Percentiles rank a stretch among this genome's conserved stretches.
These are phyloP conservation scores for Pythium sp. DNA, from an alignment of 352 stramenopile genomes.

Conservation along the genomic window DNA sequence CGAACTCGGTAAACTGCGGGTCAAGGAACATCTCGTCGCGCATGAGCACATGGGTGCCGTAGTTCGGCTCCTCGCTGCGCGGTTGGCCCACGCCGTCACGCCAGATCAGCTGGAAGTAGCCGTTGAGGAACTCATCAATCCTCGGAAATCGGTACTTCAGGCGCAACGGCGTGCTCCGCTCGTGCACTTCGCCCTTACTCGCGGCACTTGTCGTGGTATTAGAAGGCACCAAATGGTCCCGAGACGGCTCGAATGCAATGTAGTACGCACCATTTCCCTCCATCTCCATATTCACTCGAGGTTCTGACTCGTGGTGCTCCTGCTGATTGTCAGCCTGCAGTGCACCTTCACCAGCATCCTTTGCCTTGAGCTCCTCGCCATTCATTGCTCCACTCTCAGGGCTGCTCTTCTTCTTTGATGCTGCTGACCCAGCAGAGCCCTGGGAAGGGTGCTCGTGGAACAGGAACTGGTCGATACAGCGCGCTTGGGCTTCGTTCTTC, in stretches of 20 bases:
- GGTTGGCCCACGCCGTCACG: slow-evolving; percentile 33
- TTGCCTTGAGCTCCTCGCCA: not conserved
- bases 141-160: slow-evolving; percentile 48
- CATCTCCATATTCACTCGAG: not conserved
- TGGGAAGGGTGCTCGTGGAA: slow-evolving; percentile 16
- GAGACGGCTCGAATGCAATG: slow-evolving; percentile 39
- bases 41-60: slow-evolving; percentile 39
- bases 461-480: slow-evolving; percentile 16
- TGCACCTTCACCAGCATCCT: not conserved
- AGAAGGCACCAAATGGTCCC: slow-evolving; percentile 30
- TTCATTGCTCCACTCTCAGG: not conserved
- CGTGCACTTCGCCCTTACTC: slow-evolving; percentile 40
- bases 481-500: slow-evolving; percentile 28
- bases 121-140: slow-evolving; percentile 38
- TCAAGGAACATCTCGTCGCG: slow-evolving; percentile 44
- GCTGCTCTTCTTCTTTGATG: not conserved
- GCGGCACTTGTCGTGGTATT: slow-evolving; percentile 8
- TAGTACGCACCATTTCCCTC: slow-evolving; percentile 25
- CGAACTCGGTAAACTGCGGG: slow-evolving; percentile 15
- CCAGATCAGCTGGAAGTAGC: slow-evolving; percentile 75
- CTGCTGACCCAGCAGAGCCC: not conserved
- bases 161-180: slow-evolving; percentile 31
- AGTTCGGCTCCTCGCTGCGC: slow-evolving; percentile 52
- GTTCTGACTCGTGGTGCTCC: slow-evolving; percentile 6
- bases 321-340: slow-evolving; percentile 2